Evolutionary conservation across 768 basidiomycete genomes (phyloP).

Genomic region (Dendrothele bispora): DNA sequence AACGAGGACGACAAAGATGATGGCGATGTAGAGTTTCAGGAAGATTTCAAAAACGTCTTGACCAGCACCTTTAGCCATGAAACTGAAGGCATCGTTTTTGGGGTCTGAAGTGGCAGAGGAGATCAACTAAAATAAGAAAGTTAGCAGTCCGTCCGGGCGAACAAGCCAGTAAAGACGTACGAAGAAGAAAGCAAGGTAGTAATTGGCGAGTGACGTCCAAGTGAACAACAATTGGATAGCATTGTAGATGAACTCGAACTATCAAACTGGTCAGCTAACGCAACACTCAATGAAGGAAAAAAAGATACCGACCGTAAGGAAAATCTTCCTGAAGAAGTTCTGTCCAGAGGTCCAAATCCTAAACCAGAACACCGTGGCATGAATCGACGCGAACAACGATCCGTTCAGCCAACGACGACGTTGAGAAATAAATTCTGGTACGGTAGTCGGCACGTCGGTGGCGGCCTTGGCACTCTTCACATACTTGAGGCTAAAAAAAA

Average conservation of each 20-base stretch:
- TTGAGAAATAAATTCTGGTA: conserved; percentile 93
- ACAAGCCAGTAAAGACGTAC: conserved; percentile 43
- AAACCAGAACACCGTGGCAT: conserved; percentile 87
- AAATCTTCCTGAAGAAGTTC: conserved; percentile 77
- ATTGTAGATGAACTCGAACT: conserved; percentile 92
- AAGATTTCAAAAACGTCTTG: conserved; percentile 76
- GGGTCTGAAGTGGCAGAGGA: conserved; percentile 68
- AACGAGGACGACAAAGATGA: conserved; percentile 79
- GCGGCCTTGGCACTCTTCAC: conserved; percentile 93
- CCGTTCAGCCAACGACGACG: conserved; percentile 89
- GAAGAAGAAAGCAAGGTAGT: conserved; percentile 94
- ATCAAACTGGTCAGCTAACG: background rate
- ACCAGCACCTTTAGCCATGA: conserved; percentile 72
- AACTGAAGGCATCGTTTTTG: conserved; percentile 74
- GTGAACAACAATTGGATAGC: conserved; percentile 87
- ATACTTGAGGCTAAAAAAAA: conserved; percentile 62
- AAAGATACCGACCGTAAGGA: conserved; percentile 53
- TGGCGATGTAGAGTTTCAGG: conserved; percentile 77
- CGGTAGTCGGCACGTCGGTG: conserved; percentile 91
- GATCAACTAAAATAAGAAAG: conserved; percentile 57
- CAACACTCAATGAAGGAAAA: background rate
- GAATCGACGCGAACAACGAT: conserved; percentile 90
- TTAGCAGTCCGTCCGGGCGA: conserved; percentile 12
- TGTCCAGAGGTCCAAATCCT: conserved; percentile 94
- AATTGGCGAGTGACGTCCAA: conserved; percentile 93